Evolutionary conservation across 345 rosid genomes (phyloP).

Genomic region (Sisymbrium irio): DNA sequence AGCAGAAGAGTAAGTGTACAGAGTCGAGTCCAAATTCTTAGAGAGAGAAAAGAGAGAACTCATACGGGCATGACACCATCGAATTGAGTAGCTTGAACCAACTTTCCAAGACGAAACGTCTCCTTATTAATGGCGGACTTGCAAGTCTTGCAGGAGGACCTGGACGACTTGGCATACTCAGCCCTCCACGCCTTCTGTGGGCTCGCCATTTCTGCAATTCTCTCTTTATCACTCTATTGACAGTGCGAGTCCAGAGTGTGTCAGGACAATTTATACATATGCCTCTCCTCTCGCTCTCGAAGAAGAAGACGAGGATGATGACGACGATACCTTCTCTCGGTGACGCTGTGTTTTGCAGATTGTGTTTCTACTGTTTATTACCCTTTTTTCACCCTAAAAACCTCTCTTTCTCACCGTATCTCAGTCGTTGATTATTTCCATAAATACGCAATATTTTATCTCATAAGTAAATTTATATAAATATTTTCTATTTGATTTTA

Average conservation of each 20-base stretch:
- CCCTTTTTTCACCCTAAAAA: slow-evolving; percentile 25
- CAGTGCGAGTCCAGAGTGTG: neutral
- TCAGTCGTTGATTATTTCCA: neutral
- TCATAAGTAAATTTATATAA: too few species aligned
- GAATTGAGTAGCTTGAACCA: slow-evolving; percentile 81
- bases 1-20: neutral
- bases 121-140: slow-evolving; percentile 64
- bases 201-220: slow-evolving; percentile 43
- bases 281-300: neutral
- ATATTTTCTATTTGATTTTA: too few species aligned
- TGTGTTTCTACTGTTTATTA: slow-evolving; percentile 27
- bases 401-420: neutral
- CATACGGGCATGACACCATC: slow-evolving; percentile 93
- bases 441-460: neutral
- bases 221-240: neutral
- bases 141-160: slow-evolving; percentile 91
- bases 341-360: slow-evolving; percentile 9
- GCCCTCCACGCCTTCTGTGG: slow-evolving; percentile 86
- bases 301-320: neutral
- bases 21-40: neutral
- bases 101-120: slow-evolving; percentile 73
- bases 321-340: slow-evolving; percentile 28
- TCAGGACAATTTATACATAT: slow-evolving; percentile 20
- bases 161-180: slow-evolving; percentile 90
- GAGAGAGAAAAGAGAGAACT: neutral